Evolutionary conservation across 768 basidiomycete genomes (phyloP), one percentile per base, ranked within the genome.

Genomic region (Inosperma sp.): DNA sequence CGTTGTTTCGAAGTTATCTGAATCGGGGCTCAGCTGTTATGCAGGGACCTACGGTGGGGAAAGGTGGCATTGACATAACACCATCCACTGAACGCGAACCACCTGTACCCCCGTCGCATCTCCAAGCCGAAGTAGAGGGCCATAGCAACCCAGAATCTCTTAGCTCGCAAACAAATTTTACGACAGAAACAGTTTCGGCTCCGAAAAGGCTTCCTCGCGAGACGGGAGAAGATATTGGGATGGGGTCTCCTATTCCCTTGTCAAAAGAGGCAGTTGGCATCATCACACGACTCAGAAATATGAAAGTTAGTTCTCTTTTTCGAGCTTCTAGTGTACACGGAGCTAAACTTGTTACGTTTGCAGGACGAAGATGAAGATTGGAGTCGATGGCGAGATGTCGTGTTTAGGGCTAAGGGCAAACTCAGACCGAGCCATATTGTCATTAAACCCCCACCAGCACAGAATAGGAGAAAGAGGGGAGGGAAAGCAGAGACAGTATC

Each of bases 281-380:
- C n/a, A 93, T 94, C 60, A 86, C 81, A 10, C 73, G 78, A 17
- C 65, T 94, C 49, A 77, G 92, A 49, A 90, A 88, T 58, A 83
- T 85, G 82, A 92, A 92, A 78, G 87, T 86, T 44, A 13, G 71
- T 51, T n/a, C n/a, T n/a, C n/a, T n/a, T n/a, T n/a, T 43, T 43
- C n/a, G 30, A 44, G 23, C 27, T 48, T 40, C n/a, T n/a, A 2
- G 23, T 7, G 40, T n/a, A 39, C 25, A 43, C 25, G 33, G 13
- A 27, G 23, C 19, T 35, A 16, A 19, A 27, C 33, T 46, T 29
- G 56, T 34, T 10, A 49, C 16, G 19, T 41, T 30, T 58, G 10
- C 51, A 89, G 85, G 91, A 94, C 60, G 85, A 88, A 68, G 79
- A 82, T 50, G 91, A 94, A 62, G 90, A 93, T 58, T 91, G 86